phyloP scores from a whole-genome alignment of 164 flowering plant species.

The Vitis amurensis region DNA sequence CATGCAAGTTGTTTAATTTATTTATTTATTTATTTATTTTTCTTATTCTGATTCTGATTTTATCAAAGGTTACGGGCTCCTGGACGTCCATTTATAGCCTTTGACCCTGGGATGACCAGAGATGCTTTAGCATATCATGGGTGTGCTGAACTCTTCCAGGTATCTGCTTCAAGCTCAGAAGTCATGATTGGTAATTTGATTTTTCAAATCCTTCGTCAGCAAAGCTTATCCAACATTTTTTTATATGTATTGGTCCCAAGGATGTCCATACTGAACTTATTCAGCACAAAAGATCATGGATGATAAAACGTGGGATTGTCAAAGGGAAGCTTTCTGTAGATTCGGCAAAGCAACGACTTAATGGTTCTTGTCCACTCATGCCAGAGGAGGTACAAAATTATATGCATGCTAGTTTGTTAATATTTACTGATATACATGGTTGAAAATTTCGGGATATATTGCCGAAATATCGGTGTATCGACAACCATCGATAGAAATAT shows the following conservation, averaged over 20 bases:
- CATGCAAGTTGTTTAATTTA: neutral
- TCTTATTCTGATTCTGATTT: neutral
- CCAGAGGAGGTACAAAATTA: conserved; percentile 82
- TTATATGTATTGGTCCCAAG: conserved; percentile 30
- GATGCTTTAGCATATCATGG: conserved; percentile 92
- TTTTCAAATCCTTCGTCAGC: neutral
- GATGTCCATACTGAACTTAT: conserved; percentile 95
- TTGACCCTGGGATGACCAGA: conserved; percentile 89
- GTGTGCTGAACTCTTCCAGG: conserved; percentile 98
- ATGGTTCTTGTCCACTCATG: conserved; percentile 91
- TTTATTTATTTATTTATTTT: neutral
- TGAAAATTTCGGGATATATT: too few species aligned
- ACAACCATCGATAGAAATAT: too few species aligned
- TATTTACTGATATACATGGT: too few species aligned
- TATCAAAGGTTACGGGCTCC: conserved; percentile 65
- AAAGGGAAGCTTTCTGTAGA: conserved; percentile 73
- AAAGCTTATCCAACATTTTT: conserved; percentile 18
- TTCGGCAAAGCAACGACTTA: conserved; percentile 56
- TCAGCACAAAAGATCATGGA: conserved; percentile 86
- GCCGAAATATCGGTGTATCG: too few species aligned
- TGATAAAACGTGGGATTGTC: conserved; percentile 80
- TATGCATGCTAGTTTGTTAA: neutral
- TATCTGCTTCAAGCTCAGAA: conserved; percentile 18
- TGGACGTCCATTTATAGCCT: conserved; percentile 79
- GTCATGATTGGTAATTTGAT: conserved; percentile 2